Evolutionary conservation across 2,329 filamentous ascomycete genomes (phyloP).

Genomic region (Apiospora pterosperma): DNA sequence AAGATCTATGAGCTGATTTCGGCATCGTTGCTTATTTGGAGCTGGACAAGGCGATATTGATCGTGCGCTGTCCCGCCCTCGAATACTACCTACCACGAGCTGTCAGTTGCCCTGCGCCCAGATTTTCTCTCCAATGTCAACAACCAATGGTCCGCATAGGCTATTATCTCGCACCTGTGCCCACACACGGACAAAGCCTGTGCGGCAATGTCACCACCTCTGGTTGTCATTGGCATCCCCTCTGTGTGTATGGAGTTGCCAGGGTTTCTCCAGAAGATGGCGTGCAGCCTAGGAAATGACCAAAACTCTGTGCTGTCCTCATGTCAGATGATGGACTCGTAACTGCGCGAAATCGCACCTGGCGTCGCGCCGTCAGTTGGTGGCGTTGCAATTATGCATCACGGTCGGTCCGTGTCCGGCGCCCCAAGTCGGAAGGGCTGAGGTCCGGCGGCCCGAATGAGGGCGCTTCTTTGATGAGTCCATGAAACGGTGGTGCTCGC

Average conservation of each 20-base stretch:
- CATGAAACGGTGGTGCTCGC: not conserved
- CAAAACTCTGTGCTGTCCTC: not conserved
- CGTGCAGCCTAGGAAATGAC: not conserved
- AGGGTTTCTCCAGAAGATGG: not conserved
- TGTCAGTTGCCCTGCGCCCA: not conserved
- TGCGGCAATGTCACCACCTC: not conserved
- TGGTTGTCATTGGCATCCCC: not conserved
- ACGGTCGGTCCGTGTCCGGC: not conserved
- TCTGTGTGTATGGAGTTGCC: not conserved
- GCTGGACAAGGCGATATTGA: not conserved
- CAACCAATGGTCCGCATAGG: not conserved
- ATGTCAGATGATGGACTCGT: not conserved
- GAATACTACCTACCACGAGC: not conserved
- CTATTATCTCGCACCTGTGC: not conserved
- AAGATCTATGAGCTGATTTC: not conserved
- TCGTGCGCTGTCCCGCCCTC: not conserved
- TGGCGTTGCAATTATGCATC: not conserved
- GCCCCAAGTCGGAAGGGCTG: not conserved
- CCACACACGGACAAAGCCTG: not conserved
- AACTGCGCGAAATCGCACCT: not conserved
- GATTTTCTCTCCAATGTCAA: not conserved
- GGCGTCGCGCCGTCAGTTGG: not conserved
- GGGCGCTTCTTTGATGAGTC: not conserved
- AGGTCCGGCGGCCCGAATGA: not conserved
- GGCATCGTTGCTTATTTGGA: not conserved